Evolutionary conservation across 2,329 filamentous ascomycete species (phyloP).

Genomic region (Nothopassalora personata): DNA sequence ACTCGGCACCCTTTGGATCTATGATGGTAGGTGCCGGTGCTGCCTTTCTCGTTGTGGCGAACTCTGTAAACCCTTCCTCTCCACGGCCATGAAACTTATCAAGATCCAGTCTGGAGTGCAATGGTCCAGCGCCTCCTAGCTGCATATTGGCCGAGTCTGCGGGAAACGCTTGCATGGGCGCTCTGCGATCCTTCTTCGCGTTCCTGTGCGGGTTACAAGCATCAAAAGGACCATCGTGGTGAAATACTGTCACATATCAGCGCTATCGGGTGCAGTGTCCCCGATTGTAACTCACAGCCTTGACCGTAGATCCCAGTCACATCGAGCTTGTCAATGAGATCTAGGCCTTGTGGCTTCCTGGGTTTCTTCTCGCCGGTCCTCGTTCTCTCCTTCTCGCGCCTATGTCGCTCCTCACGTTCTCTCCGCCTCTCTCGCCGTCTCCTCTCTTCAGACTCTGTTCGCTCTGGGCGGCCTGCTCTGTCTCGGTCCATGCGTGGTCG

Average conservation of each 20-base stretch:
- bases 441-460: conserved; percentile 46
- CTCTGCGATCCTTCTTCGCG: conserved; percentile 70
- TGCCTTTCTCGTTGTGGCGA: conserved; percentile 46
- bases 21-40: conserved; percentile 45
- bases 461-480: conserved; percentile 21
- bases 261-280: background rate
- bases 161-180: conserved; percentile 95
- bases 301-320: conserved; percentile 93
- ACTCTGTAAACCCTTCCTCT: conserved; percentile 85
- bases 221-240: conserved; percentile 96
- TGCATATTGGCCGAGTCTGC: conserved; percentile 89
- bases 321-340: conserved; percentile 94
- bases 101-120: conserved; percentile 77
- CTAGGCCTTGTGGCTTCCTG: conserved; percentile 52
- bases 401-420: conserved; percentile 52
- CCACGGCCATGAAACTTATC: conserved; percentile 80
- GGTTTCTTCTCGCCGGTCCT: conserved; percentile 36
- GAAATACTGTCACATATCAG: conserved; percentile 63
- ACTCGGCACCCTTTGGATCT: conserved; percentile 63
- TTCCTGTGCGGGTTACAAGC: conserved; percentile 94
- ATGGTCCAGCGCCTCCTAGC: conserved; percentile 77
- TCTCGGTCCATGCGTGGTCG: conserved; percentile 51
- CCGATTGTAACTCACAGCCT: conserved; percentile 55
- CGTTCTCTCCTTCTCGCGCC: conserved; percentile 37
- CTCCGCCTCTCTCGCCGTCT: conserved; percentile 42